Evolutionary conservation across 495 filamentous ascomycete species (phyloP), one percentile per base, ranked within the genome.

Genomic region (Cenococcum geophilum): DNA sequence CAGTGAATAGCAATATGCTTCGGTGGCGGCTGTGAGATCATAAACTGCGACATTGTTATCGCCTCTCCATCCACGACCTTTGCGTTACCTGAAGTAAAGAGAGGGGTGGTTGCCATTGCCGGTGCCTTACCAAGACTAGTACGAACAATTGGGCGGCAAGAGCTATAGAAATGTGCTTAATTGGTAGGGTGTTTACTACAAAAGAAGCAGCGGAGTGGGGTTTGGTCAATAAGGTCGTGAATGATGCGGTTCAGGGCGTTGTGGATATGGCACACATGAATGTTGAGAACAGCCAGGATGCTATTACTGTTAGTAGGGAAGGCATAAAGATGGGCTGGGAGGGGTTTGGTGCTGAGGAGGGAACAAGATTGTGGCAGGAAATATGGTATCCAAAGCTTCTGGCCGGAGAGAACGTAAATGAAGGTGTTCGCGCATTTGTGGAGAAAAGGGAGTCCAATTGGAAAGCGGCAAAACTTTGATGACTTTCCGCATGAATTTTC

Each of bases 361-460:
- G 72, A 27, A 88, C 83, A 21, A 76, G 79, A 59, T 67, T 78
- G 18, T 63, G 89, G 64, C 75, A 79, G 43, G 76, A 79, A 62
- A 79, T 80, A 1, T 78, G 82, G 80, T 91, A 81, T 68, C 71
- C 64, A 55, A 72, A 73, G 61, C 76, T 95, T 56, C 76, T 85
- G 45, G 75, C 66, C 18, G 89, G 87, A 16, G 81, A 85, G 68
- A 93, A 93, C 76, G 86, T 89, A 71, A 78, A 74, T 63, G 90
- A 95, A 95, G 75, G 90, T 89, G 78, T 93, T 42, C 78, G 70
- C 73, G 87, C 86, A 59, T 95, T 95, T 81, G 82, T 87, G 60
- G 89, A 91, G 81, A 90, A 83, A 74, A 77, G 89, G 73, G 77
- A 80, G 71, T 82, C 87, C 22, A 78, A 73, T 54, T 92, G 90